Conservation (phyloP, 176 grass and related monocot genomes). For the Ensete glaucum region DNA sequence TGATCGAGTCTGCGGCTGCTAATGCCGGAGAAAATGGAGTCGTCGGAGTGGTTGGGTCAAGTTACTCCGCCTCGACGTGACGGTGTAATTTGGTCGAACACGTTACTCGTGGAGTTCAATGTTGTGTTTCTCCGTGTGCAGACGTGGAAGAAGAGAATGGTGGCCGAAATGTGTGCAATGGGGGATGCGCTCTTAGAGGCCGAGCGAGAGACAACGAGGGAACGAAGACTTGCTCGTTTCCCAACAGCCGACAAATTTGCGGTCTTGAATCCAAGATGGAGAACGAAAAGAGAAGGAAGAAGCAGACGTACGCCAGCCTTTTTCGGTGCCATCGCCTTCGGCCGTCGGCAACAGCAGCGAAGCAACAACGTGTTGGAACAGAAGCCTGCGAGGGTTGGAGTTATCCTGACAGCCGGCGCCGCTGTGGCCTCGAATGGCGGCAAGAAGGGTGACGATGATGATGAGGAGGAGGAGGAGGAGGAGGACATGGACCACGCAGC, state of each 20-base stretch:
- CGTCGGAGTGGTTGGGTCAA: no score
- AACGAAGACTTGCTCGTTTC: not conserved
- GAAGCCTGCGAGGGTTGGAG: not conserved
- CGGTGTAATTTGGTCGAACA: no score
- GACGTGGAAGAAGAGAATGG: no score
- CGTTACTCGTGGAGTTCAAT: no score
- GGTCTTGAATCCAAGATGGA: not conserved
- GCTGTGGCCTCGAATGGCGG: not conserved
- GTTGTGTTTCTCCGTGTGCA: no score
- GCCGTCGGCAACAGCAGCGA: not conserved
- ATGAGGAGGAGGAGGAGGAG: not conserved
- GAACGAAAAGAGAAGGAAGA: no score
- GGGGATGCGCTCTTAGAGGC: no score
- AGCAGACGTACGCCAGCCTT: not conserved
- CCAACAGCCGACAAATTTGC: not conserved
- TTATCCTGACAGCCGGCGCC: slow-evolving; percentile 1
- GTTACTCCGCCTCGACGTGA: no score
- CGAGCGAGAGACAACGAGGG: no score
- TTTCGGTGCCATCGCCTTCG: not conserved
- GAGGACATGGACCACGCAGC: not conserved
- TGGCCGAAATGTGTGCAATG: no score
- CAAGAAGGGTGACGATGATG: not conserved
- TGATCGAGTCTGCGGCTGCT: no score
- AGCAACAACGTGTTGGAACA: not conserved
- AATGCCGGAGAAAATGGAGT: no score